Conservation (phyloP, 805 yeast species). For the Saccharomycopsis sp. region DNA sequence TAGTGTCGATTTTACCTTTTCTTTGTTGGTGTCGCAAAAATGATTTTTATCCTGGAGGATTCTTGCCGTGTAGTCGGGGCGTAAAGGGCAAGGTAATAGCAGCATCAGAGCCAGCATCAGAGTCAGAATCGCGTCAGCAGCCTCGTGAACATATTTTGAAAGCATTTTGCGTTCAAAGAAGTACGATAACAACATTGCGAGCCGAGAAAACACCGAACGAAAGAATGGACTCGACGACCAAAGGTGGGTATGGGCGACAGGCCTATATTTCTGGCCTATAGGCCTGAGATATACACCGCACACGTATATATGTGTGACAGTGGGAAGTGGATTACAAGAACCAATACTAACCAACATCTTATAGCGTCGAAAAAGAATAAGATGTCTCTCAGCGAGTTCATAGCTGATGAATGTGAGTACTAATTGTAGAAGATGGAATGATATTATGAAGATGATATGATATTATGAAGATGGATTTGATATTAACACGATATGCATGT, state of each 20-base stretch:
- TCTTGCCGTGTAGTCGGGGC: no score
- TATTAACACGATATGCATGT: no score
- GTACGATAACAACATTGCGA: background rate
- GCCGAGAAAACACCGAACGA: no score
- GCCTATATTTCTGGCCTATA: background rate
- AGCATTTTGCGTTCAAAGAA: background rate
- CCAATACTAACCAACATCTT: background rate
- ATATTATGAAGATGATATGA: background rate
- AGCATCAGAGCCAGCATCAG: background rate
- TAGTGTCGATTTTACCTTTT: background rate
- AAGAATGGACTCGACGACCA: background rate
- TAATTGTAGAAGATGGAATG: background rate
- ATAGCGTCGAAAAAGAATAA: conserved; percentile 10
- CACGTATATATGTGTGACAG: no score
- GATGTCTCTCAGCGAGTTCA: conserved; percentile 19
- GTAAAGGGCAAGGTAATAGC: no score
- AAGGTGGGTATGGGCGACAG: background rate
- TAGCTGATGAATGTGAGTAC: conserved; percentile 15
- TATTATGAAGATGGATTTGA: no score
- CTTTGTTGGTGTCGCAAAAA: background rate
- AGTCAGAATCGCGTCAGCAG: background rate
- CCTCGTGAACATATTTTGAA: background rate
- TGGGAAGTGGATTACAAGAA: background rate
- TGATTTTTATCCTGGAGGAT: background rate
- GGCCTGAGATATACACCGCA: no score